Evolutionary conservation across 768 basidiomycete genomes (phyloP), one percentile per base, ranked within the genome.

Genomic region (Xerocomellus chrysenteron): DNA sequence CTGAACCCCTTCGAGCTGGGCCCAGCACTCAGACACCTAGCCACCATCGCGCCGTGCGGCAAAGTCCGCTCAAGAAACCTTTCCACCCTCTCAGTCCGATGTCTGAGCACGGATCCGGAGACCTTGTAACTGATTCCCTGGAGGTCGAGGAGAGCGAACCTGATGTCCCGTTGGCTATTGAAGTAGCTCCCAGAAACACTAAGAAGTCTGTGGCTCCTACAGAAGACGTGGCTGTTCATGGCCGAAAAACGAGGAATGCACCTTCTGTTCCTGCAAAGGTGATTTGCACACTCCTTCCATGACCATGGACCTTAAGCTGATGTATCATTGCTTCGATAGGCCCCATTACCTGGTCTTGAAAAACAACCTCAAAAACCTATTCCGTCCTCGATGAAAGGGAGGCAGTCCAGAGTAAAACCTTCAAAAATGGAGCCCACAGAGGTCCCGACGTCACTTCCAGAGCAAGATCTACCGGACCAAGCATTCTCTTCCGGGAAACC

Each of bases 361-460:
- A 57, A 58, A 48, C 44, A 52, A 36, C 14, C 50, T 50, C 63
- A 21, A 30, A 60, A 61, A 42, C 55, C 55, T 26, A 17, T 26
- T 42, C 37, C 62, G 42, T 51, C 57, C 14, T 43, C 48, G 12
- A 37, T 26, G 21, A 61, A 61, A 39, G 56, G 56, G 30, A 68
- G 49, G 49, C 47, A 52, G 26, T 37, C 47, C 24, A 59, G 19
- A 57, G 55, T 9, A 45, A 64, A 53, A 33, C 30, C 47, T 26
- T 53, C 57, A 5, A 68, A 65, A 48, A 41, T 19, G 33, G 77
- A 78, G 54, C 64, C 54, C 45, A 65, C 63, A 10, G 72, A 78
- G 51, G 68, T 86, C 13, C 85, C 85, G 7, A 86, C 85, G 0
- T 88, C 86, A 17, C 72, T 82, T 43, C 84, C 85, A 4, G 79